phyloP scores from a whole-genome alignment of 805 yeast genomes.

The Jamesozyma gamospora region DNA sequence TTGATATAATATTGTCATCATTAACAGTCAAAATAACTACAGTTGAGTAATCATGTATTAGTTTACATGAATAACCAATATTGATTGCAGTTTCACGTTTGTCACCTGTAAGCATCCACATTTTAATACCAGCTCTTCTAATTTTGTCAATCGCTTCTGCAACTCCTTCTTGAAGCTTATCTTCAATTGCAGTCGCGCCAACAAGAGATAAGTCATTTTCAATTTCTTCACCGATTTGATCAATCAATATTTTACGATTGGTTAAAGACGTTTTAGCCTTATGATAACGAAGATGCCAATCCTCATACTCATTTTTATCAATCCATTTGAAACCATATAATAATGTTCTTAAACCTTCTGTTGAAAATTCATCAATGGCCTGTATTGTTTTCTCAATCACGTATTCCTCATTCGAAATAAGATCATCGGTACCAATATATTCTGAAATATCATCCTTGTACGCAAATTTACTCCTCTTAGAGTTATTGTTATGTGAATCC shows the following conservation, averaged over 20 bases:
- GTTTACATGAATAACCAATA: constrained; percentile 88
- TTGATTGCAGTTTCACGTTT: constrained; percentile 96
- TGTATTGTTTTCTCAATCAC: constrained; percentile 75
- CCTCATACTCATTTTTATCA: constrained; percentile 43
- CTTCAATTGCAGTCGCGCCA: constrained; percentile 97
- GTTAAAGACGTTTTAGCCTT: constrained; percentile 68
- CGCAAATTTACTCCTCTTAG: neutral
- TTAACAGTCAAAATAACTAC: constrained; percentile 55
- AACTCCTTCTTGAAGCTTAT: constrained; percentile 93
- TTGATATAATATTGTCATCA: constrained; percentile 52
- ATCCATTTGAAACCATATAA: constrained; percentile 74
- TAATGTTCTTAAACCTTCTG: constrained; percentile 88
- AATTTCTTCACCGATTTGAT: constrained; percentile 58
- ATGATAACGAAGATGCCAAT: constrained; percentile 59
- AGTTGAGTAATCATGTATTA: constrained; percentile 87
- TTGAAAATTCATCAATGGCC: constrained; percentile 87
- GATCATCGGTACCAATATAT: constrained; percentile 43
- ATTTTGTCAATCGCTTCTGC: constrained; percentile 88
- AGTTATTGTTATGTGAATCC: neutral
- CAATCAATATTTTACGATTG: constrained; percentile 58
- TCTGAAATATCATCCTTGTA: neutral
- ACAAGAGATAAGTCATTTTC: constrained; percentile 60
- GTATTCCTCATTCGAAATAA: constrained; percentile 63
- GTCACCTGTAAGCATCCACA: constrained; percentile 99
- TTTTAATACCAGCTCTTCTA: constrained; percentile 82